Percentiles rank a stretch among this genome's conserved stretches.
phyloP scores from a whole-genome alignment of 345 rosid genomes.

The Arabidopsis arenosa region DNA sequence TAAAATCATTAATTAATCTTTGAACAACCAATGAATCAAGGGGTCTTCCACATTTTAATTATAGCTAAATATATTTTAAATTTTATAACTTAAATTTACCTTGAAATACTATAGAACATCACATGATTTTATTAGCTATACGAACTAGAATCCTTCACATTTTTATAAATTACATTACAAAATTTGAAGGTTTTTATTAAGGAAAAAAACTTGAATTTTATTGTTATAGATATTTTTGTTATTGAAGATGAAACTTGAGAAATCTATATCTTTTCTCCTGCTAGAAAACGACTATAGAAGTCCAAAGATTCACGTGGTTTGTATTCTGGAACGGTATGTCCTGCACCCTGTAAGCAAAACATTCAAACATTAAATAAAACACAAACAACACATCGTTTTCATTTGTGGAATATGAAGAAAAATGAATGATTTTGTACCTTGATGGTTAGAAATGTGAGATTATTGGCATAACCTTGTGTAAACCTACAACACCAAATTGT shows the following conservation, averaged over 20 bases:
- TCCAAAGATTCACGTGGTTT: constrained; percentile 80
- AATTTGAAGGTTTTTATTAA: neutral
- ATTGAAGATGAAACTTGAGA: neutral
- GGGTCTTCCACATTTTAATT: too few relatives aligned
- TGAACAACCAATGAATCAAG: too few relatives aligned
- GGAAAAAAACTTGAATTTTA: neutral
- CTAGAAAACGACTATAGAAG: constrained; percentile 78
- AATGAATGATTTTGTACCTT: constrained; percentile 52
- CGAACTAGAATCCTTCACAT: neutral
- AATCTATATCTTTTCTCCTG: constrained; percentile 55
- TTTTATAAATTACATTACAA: neutral
- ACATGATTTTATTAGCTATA: neutral
- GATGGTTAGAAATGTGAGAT: constrained; percentile 81
- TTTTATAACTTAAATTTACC: too few relatives aligned
- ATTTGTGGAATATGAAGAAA: neutral
- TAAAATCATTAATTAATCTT: too few relatives aligned
- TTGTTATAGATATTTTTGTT: neutral
- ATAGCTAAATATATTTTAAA: too few relatives aligned
- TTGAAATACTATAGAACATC: too few relatives aligned
- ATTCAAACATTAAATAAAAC: neutral
- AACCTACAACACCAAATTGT: constrained; percentile 50
- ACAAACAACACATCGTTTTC: neutral
- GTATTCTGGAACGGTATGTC: constrained; percentile 90
- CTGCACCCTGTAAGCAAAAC: constrained; percentile 69
- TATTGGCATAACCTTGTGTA: constrained; percentile 71